These are phyloP conservation scores for Lachnellula cervina DNA, from an alignment of 2,329 filamentous ascomycete genomes.

Conservation along the genomic window DNA sequence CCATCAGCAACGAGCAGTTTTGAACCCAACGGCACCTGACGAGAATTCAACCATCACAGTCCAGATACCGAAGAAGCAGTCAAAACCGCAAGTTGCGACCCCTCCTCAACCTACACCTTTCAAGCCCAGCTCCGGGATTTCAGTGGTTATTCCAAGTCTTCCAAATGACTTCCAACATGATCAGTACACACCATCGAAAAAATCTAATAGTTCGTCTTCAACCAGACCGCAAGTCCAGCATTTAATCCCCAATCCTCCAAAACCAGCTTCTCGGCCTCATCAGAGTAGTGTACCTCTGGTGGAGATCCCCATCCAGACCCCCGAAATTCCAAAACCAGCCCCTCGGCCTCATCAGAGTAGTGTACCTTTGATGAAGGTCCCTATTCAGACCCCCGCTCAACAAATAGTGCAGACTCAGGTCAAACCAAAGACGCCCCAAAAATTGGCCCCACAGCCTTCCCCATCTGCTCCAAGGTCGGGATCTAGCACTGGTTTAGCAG, in stretches of 20 bases:
- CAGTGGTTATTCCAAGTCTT: conserved; percentile 25
- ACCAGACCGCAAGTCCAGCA: conserved; percentile 33
- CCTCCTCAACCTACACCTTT: conserved; percentile 33
- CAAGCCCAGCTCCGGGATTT: conserved; percentile 30
- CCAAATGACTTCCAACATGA: conserved; percentile 19
- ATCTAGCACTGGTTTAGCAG: conserved; percentile 17
- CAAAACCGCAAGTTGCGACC: conserved; percentile 10
- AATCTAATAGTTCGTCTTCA: conserved; percentile 1
- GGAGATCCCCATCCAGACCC: not conserved
- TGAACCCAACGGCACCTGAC: conserved; percentile 6
- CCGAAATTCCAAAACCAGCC: not conserved
- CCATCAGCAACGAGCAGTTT: not conserved
- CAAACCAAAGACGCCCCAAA: not conserved
- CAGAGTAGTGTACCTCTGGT: not conserved
- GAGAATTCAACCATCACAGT: conserved; percentile 16
- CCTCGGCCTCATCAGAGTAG: too few species aligned
- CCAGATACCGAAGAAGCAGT: conserved; percentile 1
- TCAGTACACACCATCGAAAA: conserved; percentile 33
- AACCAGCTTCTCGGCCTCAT: conserved; percentile 31
- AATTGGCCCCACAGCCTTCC: not conserved
- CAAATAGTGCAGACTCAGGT: conserved; percentile 7
- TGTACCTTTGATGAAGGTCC: not conserved
- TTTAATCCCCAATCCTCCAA: conserved; percentile 44
- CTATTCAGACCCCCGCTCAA: conserved; percentile 3
- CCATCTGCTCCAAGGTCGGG: conserved; percentile 2